Base-by-base conservation (phyloP, 1,284 basidiomycete species). In the Leccinum insolens region DNA sequence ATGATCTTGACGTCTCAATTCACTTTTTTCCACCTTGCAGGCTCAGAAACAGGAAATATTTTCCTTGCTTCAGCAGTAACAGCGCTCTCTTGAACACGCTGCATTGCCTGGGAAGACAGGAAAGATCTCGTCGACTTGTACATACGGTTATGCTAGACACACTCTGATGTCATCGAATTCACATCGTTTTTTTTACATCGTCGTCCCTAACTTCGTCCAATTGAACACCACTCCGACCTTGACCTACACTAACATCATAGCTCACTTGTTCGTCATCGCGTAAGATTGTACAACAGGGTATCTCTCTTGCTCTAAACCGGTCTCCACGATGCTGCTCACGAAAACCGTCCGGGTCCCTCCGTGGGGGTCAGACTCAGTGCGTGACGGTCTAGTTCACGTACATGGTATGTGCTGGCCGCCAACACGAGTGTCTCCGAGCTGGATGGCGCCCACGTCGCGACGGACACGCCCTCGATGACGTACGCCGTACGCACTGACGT, bases 361-460 rank as follows among this genome's bases (percentile, higher is more conserved):
- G 14, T 39, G 12, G 14, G 22, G 1, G 20, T 52, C n/a, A 6
- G 46, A n/a, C 46, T 4, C 46, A 49, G 3, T n/a, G 9, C 46
- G 1, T 20, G 25, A 80, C 67, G 0, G 62, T 71, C 67, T 74
- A 73, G 5, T 72, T 63, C 20, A 75, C 74, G 49, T 84, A 82
- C 41, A 44, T 44, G 7, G 61, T 84, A 76, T 31, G 83, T 72
- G 69, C 85, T 86, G 14, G 82, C 74, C 49, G 77, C 82, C 12
- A 85, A 71, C 61, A 84, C 76, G 63, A 85, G 77, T 14, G 78
- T 80, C 52, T 74, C 63, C 0, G 20, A 9, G 2, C 72, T 76
- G 3, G 76, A 34, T n/a, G n/a, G 68, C 4, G 73, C 75, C 84
- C 84, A 85, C 20, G 78, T 69, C 1, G 81, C 82, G 20, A 83